Evolutionary conservation across 2,329 filamentous ascomycete species (phyloP), one percentile per base, ranked within the genome.

Genomic region (Beauveria varroae): DNA sequence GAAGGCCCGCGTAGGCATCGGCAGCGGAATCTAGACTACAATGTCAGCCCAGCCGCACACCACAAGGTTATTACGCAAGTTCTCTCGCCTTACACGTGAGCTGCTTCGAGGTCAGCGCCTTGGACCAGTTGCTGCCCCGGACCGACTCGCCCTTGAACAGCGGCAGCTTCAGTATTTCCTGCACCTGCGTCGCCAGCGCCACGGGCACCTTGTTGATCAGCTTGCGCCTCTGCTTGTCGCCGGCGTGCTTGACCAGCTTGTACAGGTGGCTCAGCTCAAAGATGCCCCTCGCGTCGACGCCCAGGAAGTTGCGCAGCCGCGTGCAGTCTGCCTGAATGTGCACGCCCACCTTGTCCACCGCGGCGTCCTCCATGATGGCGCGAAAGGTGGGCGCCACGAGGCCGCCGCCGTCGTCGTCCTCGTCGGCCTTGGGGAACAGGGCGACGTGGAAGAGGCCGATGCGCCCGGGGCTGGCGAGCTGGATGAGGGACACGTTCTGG

Each of bases 221-320:
- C 3, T 78, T 71, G 5, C 77, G 80, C 43, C 84, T 75, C 55
- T 64, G 61, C 6, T 76, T 75, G 59, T 72, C 72, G 26, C 76
- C 73, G 0, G 83, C 85, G 69, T 85, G 87, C 63, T 86, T 91
- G 64, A 96, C 83, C 12, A 96, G 76, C 65, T 85, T 90, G 73
- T 93, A 88, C 26, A 96, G 75, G 69, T 96, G 89, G 70, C 89
- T 93, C 8, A 96, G 79, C 74, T 97, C 93, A 63, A 96, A 84
- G 4, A 90, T 76, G 0, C 89, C 89, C 55, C 78, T 81, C 1
- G 86, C 78, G 0, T 88, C 71, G 28, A 96, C 79, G 0, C 75
- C 77, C 3, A 96, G 79, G 64, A 78, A 84, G n/a, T 83, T 88
- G 30, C 77, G 79, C 14, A 97, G 69, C 34, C 91, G 84, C 2